Conservation (phyloP, 1,284 basidiomycete species). For the Trichosporon faecale region DNA sequence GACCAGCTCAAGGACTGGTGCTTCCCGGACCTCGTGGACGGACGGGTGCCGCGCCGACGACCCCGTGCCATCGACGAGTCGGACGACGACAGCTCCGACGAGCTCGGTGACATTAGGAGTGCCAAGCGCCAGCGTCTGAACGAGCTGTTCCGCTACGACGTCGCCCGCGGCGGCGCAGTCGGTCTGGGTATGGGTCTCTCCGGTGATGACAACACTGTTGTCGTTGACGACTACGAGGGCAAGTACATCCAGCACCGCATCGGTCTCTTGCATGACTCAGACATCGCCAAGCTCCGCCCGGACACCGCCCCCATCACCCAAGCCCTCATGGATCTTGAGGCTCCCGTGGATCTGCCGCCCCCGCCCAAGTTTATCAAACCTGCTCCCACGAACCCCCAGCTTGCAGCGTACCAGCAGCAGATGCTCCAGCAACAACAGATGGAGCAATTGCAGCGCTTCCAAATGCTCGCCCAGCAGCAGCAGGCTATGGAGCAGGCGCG, state of each 20-base stretch:
- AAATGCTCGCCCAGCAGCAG: conserved; percentile 42
- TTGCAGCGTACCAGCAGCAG: conserved; percentile 32
- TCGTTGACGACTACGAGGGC: conserved; percentile 51
- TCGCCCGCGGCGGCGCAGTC: conserved; percentile 40
- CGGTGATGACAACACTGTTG: conserved; percentile 46
- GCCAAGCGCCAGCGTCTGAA: conserved; percentile 36
- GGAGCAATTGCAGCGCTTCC: conserved; percentile 43
- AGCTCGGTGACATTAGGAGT: conserved; percentile 14
- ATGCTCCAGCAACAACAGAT: conserved; percentile 44
- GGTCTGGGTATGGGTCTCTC: conserved; percentile 51
- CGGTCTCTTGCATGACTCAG: conserved; percentile 40
- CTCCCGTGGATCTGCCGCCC: conserved; percentile 43
- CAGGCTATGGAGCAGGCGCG: conserved; percentile 32
- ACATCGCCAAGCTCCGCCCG: conserved; percentile 43
- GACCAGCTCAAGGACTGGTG: conserved; percentile 34
- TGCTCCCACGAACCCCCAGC: conserved; percentile 33
- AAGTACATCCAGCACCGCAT: conserved; percentile 49
- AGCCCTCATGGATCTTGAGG: conserved; percentile 35
- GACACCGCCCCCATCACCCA: conserved; percentile 36
- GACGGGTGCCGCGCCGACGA: conserved; percentile 21
- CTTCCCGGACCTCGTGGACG: conserved; percentile 34
- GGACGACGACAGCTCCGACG: conserved; percentile 22
- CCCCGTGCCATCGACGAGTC: conserved; percentile 43
- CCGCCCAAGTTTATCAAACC: conserved; percentile 47
- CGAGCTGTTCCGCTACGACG: conserved; percentile 49